Conservation (phyloP, 169 alveolate genomes). For the Plasmodium vivax region DNA sequence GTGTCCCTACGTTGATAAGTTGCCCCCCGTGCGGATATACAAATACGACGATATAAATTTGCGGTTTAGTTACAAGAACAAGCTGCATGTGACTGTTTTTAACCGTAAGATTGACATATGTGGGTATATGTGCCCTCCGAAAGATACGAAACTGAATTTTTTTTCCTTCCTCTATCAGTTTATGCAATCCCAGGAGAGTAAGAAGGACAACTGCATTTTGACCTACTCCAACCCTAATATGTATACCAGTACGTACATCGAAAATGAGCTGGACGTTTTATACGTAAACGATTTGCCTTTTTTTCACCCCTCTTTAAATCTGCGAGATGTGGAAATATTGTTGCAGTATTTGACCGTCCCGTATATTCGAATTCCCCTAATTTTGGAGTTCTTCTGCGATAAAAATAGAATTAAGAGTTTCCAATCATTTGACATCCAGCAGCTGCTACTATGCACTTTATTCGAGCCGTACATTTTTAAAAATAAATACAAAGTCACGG, state of each 20-base stretch:
- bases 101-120: constrained; percentile 62
- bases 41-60: constrained; percentile 70
- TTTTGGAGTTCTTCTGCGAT: constrained; percentile 86
- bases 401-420: constrained; percentile 82
- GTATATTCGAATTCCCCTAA: constrained; percentile 87
- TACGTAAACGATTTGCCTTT: constrained; percentile 83
- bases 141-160: constrained; percentile 78
- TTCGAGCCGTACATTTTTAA: constrained; percentile 87
- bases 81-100: constrained; percentile 47
- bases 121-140: constrained; percentile 69
- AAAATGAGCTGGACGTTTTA: constrained; percentile 86
- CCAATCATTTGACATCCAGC: constrained; percentile 84
- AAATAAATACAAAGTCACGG: constrained; percentile 75
- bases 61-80: constrained; percentile 53
- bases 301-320: constrained; percentile 81
- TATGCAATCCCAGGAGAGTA: constrained; percentile 61
- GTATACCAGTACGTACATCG: constrained; percentile 70
- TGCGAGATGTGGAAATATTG: constrained; percentile 85
- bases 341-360: constrained; percentile 89
- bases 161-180: constrained; percentile 66
- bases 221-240: constrained; percentile 74
- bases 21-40: constrained; percentile 47
- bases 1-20: constrained; percentile 75
- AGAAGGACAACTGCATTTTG: constrained; percentile 39
- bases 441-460: constrained; percentile 83